phyloP scores from a whole-genome alignment of 1,139 yeast genomes.

The Lodderomyces beijingensis region DNA sequence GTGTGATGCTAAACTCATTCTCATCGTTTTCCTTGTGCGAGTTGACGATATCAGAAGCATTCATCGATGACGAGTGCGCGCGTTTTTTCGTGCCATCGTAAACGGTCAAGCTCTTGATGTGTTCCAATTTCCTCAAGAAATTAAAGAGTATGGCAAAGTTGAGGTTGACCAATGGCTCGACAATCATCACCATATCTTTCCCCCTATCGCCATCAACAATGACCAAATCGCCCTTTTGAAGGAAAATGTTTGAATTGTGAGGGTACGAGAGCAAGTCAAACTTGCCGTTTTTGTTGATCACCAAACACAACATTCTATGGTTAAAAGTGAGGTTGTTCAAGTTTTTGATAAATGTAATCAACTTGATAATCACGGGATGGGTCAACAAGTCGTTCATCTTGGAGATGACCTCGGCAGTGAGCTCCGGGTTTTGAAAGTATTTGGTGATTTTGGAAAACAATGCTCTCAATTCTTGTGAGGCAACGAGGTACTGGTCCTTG shows the following conservation, averaged over 20 bases:
- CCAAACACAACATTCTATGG: conserved; percentile 43
- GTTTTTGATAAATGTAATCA: conserved; percentile 40
- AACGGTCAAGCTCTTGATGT: conserved; percentile 66
- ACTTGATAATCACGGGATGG: conserved; percentile 28
- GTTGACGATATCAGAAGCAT: conserved; percentile 38
- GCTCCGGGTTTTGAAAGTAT: conserved; percentile 43
- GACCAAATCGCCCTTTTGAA: conserved; percentile 45
- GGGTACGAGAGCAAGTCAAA: conserved; percentile 47
- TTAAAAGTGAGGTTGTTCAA: conserved; percentile 41
- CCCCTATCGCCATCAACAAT: conserved; percentile 52
- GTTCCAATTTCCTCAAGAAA: conserved; percentile 72
- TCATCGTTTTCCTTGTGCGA: conserved; percentile 37
- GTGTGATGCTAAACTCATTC: conserved; percentile 43
- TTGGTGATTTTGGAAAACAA: conserved; percentile 40
- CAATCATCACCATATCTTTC: conserved; percentile 47
- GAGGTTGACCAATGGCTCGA: conserved; percentile 41
- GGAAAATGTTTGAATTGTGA: conserved; percentile 44
- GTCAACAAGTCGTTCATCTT: conserved; percentile 29
- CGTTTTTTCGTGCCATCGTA: conserved; percentile 36
- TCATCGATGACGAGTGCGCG: conserved; percentile 34
- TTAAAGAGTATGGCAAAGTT: conserved; percentile 71
- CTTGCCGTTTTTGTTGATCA: conserved; percentile 54
- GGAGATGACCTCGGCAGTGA: conserved; percentile 31
- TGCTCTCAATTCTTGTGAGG: conserved; percentile 46
- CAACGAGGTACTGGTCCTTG: conserved; percentile 47